These are phyloP conservation scores for Kitagawia praeruptora DNA, from an alignment of 129 eudicot genomes.

Conservation along the genomic window DNA sequence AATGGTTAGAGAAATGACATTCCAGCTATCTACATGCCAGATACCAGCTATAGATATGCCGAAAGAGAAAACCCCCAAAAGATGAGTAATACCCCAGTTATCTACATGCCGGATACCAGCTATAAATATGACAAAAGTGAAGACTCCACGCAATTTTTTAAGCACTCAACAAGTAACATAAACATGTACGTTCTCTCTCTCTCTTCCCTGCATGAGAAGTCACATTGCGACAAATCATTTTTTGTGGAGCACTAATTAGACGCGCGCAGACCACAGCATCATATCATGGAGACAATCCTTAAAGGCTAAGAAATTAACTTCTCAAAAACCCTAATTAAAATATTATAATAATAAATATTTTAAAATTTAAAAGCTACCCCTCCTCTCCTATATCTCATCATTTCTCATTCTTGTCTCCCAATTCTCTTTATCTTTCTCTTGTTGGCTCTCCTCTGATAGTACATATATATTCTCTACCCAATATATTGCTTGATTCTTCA, in stretches of 20 bases:
- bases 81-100: too few relatives aligned
- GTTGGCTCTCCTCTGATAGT: constrained; percentile 17
- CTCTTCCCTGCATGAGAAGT: constrained; percentile 11
- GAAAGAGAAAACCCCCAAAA: too few relatives aligned
- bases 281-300: constrained; percentile 28
- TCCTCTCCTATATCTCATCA: constrained; percentile 17
- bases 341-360: not conserved
- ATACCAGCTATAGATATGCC: too few relatives aligned
- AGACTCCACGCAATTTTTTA: too few relatives aligned
- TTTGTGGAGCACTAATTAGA: constrained; percentile 42
- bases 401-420: constrained; percentile 15
- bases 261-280: constrained; percentile 10
- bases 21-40: too few relatives aligned
- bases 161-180: too few relatives aligned
- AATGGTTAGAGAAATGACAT: too few relatives aligned
- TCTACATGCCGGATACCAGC: too few relatives aligned
- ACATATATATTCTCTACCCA: constrained; percentile 28
- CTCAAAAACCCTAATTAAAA: constrained; percentile 46
- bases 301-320: constrained; percentile 49
- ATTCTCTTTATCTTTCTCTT: constrained; percentile 19
- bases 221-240: constrained; percentile 5
- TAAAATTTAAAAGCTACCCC: constrained; percentile 18
- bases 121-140: too few relatives aligned
- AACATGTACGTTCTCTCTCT: not conserved
- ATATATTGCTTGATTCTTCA: constrained; percentile 37